Percentiles rank a stretch among this genome's conserved stretches.
phyloP scores from a whole-genome alignment of 345 rosid species.

The Gossypium ekmanianum region DNA sequence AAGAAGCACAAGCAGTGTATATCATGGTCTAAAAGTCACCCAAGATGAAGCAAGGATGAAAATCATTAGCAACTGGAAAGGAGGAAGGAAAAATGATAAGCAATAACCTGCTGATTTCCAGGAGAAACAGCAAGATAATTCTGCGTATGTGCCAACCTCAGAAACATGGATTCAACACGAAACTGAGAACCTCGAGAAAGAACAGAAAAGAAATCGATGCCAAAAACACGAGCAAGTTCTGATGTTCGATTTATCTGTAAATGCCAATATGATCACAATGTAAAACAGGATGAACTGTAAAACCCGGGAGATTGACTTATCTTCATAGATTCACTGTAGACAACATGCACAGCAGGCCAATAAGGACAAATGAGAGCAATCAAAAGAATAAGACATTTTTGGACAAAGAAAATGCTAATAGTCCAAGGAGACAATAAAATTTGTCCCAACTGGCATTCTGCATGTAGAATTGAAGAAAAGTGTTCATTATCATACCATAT shows the following conservation, averaged over 20 bases:
- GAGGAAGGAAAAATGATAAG: background rate
- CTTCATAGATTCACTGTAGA: background rate
- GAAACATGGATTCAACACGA: conserved; percentile 96
- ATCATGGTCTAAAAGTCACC: background rate
- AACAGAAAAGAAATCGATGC: conserved; percentile 97
- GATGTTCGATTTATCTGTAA: conserved; percentile 94
- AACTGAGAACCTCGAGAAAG: conserved; percentile 97
- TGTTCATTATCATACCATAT: conserved; percentile 50
- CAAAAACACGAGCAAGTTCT: conserved; percentile 96
- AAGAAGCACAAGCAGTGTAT: background rate
- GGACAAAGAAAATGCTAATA: background rate
- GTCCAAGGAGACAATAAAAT: background rate
- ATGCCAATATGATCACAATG: conserved; percentile 16
- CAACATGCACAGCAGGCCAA: background rate
- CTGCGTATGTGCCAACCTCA: conserved; percentile 91
- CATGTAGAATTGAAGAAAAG: background rate
- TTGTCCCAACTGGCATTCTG: background rate
- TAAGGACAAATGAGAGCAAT: background rate
- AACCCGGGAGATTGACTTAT: background rate
- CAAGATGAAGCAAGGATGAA: background rate
- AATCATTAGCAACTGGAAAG: background rate
- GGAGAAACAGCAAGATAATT: conserved; percentile 95
- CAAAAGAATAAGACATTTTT: background rate
- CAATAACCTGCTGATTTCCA: conserved; percentile 76
- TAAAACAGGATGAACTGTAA: background rate